A percentile compares a stretch with the other conserved stretches of the same genome.
Conservation (phyloP, 2,329 filamentous ascomycete genomes). For the Colletotrichum cordylinicola region DNA sequence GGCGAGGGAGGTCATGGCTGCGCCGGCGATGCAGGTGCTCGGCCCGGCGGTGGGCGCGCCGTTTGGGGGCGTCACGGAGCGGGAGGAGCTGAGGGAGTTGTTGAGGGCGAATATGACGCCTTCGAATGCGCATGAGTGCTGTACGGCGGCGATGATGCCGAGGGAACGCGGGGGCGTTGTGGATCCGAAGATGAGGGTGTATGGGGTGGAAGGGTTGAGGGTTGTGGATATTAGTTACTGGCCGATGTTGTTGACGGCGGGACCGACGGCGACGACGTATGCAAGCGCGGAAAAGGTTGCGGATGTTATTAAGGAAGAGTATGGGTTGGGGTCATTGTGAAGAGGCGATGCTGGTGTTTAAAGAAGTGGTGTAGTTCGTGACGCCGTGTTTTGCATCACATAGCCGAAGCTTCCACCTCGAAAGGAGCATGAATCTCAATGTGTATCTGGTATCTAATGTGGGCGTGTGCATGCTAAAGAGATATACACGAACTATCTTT, state of each 20-base stretch:
- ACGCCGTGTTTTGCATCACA: too few species aligned
- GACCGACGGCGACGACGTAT: constrained; percentile 6
- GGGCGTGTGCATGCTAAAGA: not conserved
- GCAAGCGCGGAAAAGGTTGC: constrained; percentile 6
- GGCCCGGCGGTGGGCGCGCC: constrained; percentile 32
- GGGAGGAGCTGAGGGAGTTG: constrained; percentile 30
- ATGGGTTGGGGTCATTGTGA: not conserved
- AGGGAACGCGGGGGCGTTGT: constrained; percentile 22
- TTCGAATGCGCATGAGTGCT: not conserved
- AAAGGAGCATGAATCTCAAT: not conserved
- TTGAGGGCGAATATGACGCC: constrained; percentile 10
- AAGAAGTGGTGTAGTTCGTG: not conserved
- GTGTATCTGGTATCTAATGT: not conserved
- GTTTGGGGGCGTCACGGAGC: constrained; percentile 25
- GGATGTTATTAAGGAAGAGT: constrained; percentile 3
- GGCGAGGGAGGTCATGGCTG: constrained; percentile 31
- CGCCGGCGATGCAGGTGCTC: constrained; percentile 32
- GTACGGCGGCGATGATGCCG: constrained; percentile 24
- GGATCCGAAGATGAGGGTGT: constrained; percentile 20
- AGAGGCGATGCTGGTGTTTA: not conserved
- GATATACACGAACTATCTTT: not conserved
- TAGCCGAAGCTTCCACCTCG: too few species aligned
- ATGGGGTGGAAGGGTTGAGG: constrained; percentile 3
- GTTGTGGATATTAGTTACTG: constrained; percentile 23
- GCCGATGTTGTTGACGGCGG: constrained; percentile 16